Base-by-base conservation (phyloP, 306 rosid genomes). In the Glycine tomentella region DNA sequence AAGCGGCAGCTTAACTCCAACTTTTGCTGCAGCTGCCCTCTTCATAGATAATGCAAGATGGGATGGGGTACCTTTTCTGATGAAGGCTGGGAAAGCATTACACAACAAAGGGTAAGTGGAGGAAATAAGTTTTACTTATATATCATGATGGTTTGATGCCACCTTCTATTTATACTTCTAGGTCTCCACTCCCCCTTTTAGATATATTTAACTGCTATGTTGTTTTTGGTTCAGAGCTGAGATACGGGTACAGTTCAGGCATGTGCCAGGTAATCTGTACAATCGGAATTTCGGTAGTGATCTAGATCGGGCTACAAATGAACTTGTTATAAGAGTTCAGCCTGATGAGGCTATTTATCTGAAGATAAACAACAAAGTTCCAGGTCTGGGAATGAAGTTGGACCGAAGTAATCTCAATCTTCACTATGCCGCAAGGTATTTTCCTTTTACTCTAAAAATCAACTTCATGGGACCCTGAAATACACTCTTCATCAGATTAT, bases 71-170 rank as follows among this genome's bases (percentile, higher is more conserved):
- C 98, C 98, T 77, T 94, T 94, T 80, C 84, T 94, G 45, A 90
- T 94, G 97, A 94, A 94, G 81, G 98, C 98, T 4, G 98, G 98
- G 68, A 94, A 94, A 90, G 98, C 98, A 61, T 87, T 94, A 73
- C 91, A 94, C 82, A 89, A 36, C 51, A 94, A 87, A 89, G 78
- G 95, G 98, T 89, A 38, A 69, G 81, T 71, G 55, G 53, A 57
- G 49, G 50, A 67, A 63, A 81, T 51, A 16, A 10, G 44, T 64
- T 75, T 49, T 10, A 14, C 62, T 36, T 5, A 12, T 81, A 49
- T 16, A n/a, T 71, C 3, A 44, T 61, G 57, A 65, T 63, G 11
- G 31, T 55, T 75, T 42, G 40, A 62, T 15, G 69, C 25, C 11
- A 48, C 16, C 34, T 10, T 7, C 57, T 7, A 7, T 38, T 17